Evolutionary conservation across 2,329 filamentous ascomycete species (phyloP).

Genomic region (Ophiostoma ips): DNA sequence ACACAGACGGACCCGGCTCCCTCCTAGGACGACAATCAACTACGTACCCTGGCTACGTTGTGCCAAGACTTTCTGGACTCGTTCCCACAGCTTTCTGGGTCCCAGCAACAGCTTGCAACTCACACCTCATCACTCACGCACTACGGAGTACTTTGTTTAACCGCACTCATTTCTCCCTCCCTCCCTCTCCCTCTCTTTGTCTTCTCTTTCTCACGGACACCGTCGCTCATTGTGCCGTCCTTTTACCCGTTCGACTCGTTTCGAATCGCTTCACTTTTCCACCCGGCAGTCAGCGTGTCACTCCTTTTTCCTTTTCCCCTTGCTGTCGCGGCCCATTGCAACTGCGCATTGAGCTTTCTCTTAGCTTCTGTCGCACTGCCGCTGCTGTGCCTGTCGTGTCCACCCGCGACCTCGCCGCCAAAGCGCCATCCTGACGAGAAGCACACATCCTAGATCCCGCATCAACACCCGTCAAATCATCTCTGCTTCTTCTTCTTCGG

Average conservation of each 20-base stretch:
- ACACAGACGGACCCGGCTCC: neutral
- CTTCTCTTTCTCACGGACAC: too few relatives aligned
- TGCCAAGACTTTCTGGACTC: neutral
- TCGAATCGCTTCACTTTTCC: neutral
- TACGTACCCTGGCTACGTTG: neutral
- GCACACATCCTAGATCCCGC: too few relatives aligned
- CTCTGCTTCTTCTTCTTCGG: too few relatives aligned
- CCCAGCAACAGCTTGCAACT: neutral
- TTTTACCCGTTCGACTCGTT: neutral
- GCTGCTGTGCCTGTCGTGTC: neutral
- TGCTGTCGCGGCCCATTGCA: neutral
- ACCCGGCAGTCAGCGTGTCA: too few relatives aligned
- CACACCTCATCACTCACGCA: neutral
- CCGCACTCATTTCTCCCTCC: too few relatives aligned
- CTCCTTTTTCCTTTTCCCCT: too few relatives aligned
- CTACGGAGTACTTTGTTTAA: too few relatives aligned
- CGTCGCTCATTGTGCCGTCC: too few relatives aligned
- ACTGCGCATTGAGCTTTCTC: neutral
- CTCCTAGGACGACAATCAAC: neutral
- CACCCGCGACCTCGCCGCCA: neutral
- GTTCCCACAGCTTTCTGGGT: neutral
- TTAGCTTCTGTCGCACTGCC: slow-evolving; percentile 2
- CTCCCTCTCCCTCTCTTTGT: too few relatives aligned
- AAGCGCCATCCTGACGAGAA: too few relatives aligned
- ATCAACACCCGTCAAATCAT: too few relatives aligned